These are phyloP conservation scores for Pestalotiopsis fici DNA, from an alignment of 2,329 filamentous ascomycete genomes.

Conservation along the genomic window DNA sequence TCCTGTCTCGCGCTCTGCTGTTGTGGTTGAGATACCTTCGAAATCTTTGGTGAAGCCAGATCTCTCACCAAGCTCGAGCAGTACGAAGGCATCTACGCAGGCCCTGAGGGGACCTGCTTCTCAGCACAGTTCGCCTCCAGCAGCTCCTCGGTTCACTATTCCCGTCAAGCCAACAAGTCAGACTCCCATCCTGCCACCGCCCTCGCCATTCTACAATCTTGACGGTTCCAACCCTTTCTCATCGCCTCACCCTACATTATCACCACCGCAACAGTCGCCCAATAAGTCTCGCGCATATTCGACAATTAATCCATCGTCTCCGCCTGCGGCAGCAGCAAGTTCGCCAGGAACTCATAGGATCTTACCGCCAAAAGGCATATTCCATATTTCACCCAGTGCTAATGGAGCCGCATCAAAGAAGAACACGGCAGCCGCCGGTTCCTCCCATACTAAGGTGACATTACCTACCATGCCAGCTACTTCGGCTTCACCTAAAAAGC, in stretches of 20 bases:
- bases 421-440: slow-evolving; percentile 18
- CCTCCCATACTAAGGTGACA: slow-evolving; percentile 20
- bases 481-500: slow-evolving; percentile 28
- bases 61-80: slow-evolving; percentile 10
- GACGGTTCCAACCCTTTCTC: slow-evolving; percentile 40
- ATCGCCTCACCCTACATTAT: slow-evolving; percentile 42
- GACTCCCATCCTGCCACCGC: slow-evolving; percentile 23
- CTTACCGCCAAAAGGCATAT: slow-evolving; percentile 31
- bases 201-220: slow-evolving; percentile 29
- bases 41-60: slow-evolving; percentile 15
- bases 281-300: slow-evolving; percentile 40
- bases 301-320: slow-evolving; percentile 33
- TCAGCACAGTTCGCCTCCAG: slow-evolving; percentile 14
- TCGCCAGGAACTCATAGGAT: slow-evolving; percentile 18
- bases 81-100: not conserved
- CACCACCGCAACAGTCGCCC: slow-evolving; percentile 40
- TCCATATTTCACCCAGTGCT: slow-evolving; percentile 25
- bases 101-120: slow-evolving; percentile 17
- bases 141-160: slow-evolving; percentile 20
- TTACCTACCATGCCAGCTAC: slow-evolving; percentile 20
- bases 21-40: slow-evolving; percentile 20
- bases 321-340: slow-evolving; percentile 16
- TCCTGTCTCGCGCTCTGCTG: slow-evolving; percentile 10
- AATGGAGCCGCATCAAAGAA: slow-evolving; percentile 18
- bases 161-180: slow-evolving; percentile 28